Base-by-base conservation (phyloP, 2,329 filamentous ascomycete genomes). In the Trichoderma brevicompactum region DNA sequence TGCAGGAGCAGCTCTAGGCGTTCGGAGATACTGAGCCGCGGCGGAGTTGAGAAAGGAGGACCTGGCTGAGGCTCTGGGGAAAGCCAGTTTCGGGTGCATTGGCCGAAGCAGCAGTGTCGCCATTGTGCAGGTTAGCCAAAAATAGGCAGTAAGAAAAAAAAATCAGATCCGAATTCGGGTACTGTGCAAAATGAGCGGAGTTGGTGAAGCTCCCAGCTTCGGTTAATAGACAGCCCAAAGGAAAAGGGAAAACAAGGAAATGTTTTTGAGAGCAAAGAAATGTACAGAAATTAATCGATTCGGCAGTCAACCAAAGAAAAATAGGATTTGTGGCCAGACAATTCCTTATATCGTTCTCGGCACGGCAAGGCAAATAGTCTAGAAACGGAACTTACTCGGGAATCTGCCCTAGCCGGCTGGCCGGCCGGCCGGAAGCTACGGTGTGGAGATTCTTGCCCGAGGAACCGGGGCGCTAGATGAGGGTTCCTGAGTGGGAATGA, bases 381-480 rank as follows among this genome's bases (percentile, higher is more conserved):
- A 19, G 15, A 44, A 36, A 28, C 63, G 63, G 63, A 17, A 48
- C 54, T 53, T 50, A 10, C 52, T 65, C 63, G 63, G 61, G 40
- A 43, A 13, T 46, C 34, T 56, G 41, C 43, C 52, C 61, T 44
- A 43, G 38, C 48, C 53, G 44, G 23, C 23, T 34, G 44, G 54
- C 55, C 63, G 63, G 63, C 48, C 55, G 40, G 46, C 54, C 46
- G 63, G 63, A 65, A 65, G 63, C 54, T 38, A 49, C 12, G 6
- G 46, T 52, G 62, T 56, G 63, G 46, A 60, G 41, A 28, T 40
- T 12, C 32, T 53, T 5, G 28, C 19, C 56, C 56, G 34, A 41
- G 43, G 32, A 40, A 10, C 36, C 49, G 43, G 53, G 34, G 43
- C 10, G 36, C 17, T 36, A 38, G 23, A 15, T 6, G 23, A 36